Percentiles rank a stretch among this genome's conserved stretches.
These are phyloP conservation scores for Zymoseptoria crescenta DNA, from an alignment of 2,329 filamentous ascomycete species.

Conservation along the genomic window DNA sequence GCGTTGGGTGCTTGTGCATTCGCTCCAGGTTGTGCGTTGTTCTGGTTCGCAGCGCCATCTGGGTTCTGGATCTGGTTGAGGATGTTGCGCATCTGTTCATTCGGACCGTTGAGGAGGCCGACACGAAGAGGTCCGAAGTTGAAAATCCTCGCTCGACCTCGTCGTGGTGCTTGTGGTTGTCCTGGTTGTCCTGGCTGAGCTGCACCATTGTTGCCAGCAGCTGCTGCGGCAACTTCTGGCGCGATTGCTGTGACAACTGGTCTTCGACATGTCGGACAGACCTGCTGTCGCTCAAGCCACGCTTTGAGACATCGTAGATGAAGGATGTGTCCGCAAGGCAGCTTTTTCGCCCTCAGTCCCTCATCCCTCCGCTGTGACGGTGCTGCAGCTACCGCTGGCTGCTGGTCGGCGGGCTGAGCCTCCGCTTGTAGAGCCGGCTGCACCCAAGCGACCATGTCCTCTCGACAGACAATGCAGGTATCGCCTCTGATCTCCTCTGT, in stretches of 20 bases:
- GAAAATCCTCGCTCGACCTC: conserved; percentile 42
- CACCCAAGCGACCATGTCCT: conserved; percentile 83
- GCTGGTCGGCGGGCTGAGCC: conserved; percentile 22
- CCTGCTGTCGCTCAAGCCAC: conserved; percentile 95
- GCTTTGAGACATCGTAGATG: conserved; percentile 92
- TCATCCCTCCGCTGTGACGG: conserved; percentile 55
- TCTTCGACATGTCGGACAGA: conserved; percentile 87
- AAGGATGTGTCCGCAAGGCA: conserved; percentile 91
- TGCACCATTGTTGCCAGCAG: conserved; percentile 8
- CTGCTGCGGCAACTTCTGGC: conserved; percentile 9
- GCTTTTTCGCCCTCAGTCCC: conserved; percentile 81
- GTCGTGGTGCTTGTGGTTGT: conserved; percentile 32
- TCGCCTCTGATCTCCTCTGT: conserved; percentile 75
- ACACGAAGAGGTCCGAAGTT: conserved; percentile 68
- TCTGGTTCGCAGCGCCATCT: conserved; percentile 9
- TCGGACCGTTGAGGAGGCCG: conserved; percentile 57
- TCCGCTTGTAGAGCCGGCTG: conserved; percentile 39
- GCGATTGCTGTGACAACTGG: conserved; percentile 49
- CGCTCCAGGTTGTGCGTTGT: conserved; percentile 32
- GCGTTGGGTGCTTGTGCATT: conserved; percentile 17
- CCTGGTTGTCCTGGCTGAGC: conserved; percentile 18
- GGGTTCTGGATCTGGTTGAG: conserved; percentile 25
- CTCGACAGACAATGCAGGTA: conserved; percentile 94
- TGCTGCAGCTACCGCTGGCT: conserved; percentile 27
- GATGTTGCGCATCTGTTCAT: conserved; percentile 36